phyloP scores from a whole-genome alignment of 495 filamentous ascomycete genomes.

The Tuber microsphaerosporum region DNA sequence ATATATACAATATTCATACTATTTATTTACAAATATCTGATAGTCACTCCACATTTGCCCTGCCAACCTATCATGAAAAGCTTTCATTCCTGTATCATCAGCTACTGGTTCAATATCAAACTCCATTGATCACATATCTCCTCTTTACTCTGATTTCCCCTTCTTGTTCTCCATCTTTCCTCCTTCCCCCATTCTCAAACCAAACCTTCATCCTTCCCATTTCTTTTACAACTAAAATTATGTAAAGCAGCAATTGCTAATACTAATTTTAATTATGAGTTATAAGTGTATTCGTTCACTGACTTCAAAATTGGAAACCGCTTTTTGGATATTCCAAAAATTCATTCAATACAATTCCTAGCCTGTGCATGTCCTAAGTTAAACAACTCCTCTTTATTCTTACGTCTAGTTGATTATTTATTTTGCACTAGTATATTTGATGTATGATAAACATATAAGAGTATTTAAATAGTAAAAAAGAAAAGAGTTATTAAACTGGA shows the following conservation, averaged over 20 bases:
- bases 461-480: background rate
- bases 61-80: too few relatives aligned
- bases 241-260: background rate
- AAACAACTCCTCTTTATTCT: background rate
- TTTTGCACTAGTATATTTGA: too few relatives aligned
- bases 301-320: background rate
- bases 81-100: too few relatives aligned
- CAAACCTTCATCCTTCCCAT: background rate
- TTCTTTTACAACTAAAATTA: background rate
- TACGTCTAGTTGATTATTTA: background rate
- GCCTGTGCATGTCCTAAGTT: background rate
- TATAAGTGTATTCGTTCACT: background rate
- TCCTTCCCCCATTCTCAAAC: background rate
- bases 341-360: background rate
- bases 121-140: too few relatives aligned
- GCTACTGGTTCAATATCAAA: too few relatives aligned
- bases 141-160: too few relatives aligned
- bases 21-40: background rate
- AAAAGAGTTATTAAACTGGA: background rate
- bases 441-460: too few relatives aligned
- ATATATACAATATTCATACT: too few relatives aligned
- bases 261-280: background rate
- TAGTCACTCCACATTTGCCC: too few relatives aligned
- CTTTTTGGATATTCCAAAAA: background rate
- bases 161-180: too few relatives aligned